Base-by-base conservation (phyloP, 1,139 yeast genomes). In the Debaryomyces fabryi region DNA sequence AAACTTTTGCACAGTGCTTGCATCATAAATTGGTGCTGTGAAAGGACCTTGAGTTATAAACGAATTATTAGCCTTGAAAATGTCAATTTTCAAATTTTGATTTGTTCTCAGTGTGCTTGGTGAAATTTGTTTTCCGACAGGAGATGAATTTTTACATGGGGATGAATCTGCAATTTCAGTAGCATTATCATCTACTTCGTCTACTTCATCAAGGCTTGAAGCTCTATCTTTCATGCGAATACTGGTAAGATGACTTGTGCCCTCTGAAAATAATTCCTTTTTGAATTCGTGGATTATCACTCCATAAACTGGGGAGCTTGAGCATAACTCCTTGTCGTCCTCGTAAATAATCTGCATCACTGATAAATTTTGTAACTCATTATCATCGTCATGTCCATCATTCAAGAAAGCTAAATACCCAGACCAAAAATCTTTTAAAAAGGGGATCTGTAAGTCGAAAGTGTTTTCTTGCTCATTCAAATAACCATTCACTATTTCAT, bases 111-210 rank as follows among this genome's bases (percentile, higher is more conserved):
- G 27, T 16, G n/a, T 12, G 15, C 25, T 20, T 30, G 43, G 43
- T 3, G 36, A 21, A 15, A 40, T 30, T n/a, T n/a, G 36, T 21
- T 40, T 40, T 13, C 25, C 13, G 6, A 16, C 12, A 35, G 38
- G 52, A 5, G 49, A 37, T 21, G 64, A 56, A 5, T 50, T 46
- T 35, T 35, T 35, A 3, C 12, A 59, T 1, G 77, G 78, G 3
- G 78, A 72, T 1, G 77, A 72, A 47, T 66, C 68, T 1, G 76
- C 78, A n/a, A 71, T 40, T 1, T 71, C 74, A 1, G 78, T 73
- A 43, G 68, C 78, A 53, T 72, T 72, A 40, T 73, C 78, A n/a
- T 58, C 61, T 3, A 52, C 49, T 4, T 52, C 57, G 4, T 46
- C 35, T 32, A 15, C 25, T 5, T 23, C 33, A 46, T 46, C 18